Evolutionary conservation across 257 asterid species (phyloP), one percentile per base, ranked within the genome.

Genomic region (Ligustrum vulgare): DNA sequence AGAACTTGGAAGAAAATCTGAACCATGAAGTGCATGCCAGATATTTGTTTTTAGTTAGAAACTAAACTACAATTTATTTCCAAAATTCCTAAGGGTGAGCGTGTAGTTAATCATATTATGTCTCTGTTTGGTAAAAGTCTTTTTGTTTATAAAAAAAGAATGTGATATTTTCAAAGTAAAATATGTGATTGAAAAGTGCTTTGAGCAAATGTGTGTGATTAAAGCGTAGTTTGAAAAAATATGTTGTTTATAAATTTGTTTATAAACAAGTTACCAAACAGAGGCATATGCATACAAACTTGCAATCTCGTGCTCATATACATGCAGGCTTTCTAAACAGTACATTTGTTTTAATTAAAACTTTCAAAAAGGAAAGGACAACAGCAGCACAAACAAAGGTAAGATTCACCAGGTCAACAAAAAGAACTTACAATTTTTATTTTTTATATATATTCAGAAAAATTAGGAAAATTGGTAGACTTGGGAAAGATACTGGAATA

Each of bases 331-430:
- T 67, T 49, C 73, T 16, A 18, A 4, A 49, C 2, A 70, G 47
- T 33, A 20, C 45, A 36, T 13, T 49, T 64, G 33, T 37, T 49
- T 75, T 33, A 63, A 36, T 22, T 63, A 58, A 28, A 45, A 51
- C 31, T 6, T 72, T 31, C 49, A 77, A 36, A 36, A 49, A 67
- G 63, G 35, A 67, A 25, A 23, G 66, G 12, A 65, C 54, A 69
- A 32, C 13, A 45, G 6, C 34, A 22, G 72, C 70, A 49, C 23
- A 39, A 13, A 56, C 69, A 47, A 56, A 23, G 15, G 10, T 23
- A 34, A 49, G 60, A 49, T 16, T 4, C 60, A 49, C 60, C 60
- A 49, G 60, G 22, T 49, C 20, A 45, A 45, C 3, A 1, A 45
- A 45, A 45, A 45, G 5, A 45, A 13, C 3, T 2, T 2, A 11